Evolutionary conservation across 768 basidiomycete species (phyloP).

Genomic region (Lactarius sp.): DNA sequence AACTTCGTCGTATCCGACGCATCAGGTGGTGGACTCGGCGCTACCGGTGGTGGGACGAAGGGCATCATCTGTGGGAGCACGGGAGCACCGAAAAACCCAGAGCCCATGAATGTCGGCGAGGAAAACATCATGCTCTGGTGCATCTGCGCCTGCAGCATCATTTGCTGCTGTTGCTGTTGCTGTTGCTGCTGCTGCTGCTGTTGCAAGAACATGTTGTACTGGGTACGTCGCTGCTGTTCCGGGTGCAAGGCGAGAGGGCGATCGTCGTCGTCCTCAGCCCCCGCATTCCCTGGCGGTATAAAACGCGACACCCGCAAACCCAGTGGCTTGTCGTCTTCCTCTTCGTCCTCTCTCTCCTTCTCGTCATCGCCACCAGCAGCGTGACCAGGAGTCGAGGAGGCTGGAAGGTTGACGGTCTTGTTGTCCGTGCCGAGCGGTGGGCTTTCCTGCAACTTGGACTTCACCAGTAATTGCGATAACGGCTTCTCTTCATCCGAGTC

Average conservation of each 20-base stretch:
- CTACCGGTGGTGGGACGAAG: conserved; percentile 39
- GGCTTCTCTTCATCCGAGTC: conserved; percentile 74
- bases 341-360: conserved; percentile 38
- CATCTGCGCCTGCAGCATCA: conserved; percentile 48
- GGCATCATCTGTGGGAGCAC: conserved; percentile 38
- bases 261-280: conserved; percentile 45
- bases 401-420: conserved; percentile 27
- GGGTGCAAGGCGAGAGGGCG: conserved; percentile 67
- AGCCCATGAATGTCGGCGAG: conserved; percentile 58
- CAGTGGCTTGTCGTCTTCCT: conserved; percentile 69
- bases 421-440: conserved; percentile 41
- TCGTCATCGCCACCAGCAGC: conserved; percentile 16
- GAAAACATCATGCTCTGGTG: conserved; percentile 72
- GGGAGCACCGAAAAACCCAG: conserved; percentile 62
- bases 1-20: conserved; percentile 61
- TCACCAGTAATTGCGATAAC: conserved; percentile 53
- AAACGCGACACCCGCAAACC: conserved; percentile 60
- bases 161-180: conserved; percentile 55
- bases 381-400: conserved; percentile 5
- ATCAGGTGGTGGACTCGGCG: conserved; percentile 53
- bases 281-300: conserved; percentile 19
- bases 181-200: conserved; percentile 56
- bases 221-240: conserved; percentile 73
- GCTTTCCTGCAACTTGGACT: conserved; percentile 39
- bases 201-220: conserved; percentile 40